Evolutionary conservation across 768 basidiomycete species (phyloP), one percentile per base, ranked within the genome.

Genomic region (Pisolithus microcarpus): DNA sequence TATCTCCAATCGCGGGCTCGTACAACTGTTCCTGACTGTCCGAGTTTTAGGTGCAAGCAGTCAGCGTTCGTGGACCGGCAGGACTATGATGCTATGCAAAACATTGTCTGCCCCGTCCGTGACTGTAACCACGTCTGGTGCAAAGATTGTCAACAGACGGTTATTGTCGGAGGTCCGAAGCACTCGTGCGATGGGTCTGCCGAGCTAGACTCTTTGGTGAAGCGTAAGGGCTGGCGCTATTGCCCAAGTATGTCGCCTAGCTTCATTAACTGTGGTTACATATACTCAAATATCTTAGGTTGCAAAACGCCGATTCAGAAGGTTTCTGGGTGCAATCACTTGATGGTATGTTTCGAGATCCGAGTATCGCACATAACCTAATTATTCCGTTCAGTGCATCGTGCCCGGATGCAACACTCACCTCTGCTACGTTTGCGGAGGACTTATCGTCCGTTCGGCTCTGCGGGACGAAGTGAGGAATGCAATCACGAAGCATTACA

Each of bases 121-220:
- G 59, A 63, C 16, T 85, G 83, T 49, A 59, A 65, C 1, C 65
- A 80, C 54, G 66, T 71, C 7, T 85, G 82, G 84, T 85, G 83
- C 64, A 84, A 78, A 64, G 64, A 65, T 24, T 85, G 83, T 64
- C 75, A 74, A 28, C 76, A 79, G 51, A 39, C 64, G 54, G 52
- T 72, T 44, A 51, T 55, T 8, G n/a, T 64, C 11, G 65, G 62
- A 18, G 73, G 69, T 6, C 72, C 70, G 10, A 65, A 66, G 48
- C 79, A 82, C 60, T 77, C 77, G 0, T 85, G 83, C 61, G 81
- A 82, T 51, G 80, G 79, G 5, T 70, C 76, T 11, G 69, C 70
- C 1, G 82, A 83, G 56, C 69, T 84, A 9, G 71, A 75, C 5
- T 64, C 72, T 48, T 52, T 81, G 42, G 79, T 82, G 76, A 60